Percentiles rank a stretch among this genome's conserved stretches.
Evolutionary conservation across 2,329 filamentous ascomycete genomes (phyloP).

Genomic region (Colletotrichum shisoi): DNA sequence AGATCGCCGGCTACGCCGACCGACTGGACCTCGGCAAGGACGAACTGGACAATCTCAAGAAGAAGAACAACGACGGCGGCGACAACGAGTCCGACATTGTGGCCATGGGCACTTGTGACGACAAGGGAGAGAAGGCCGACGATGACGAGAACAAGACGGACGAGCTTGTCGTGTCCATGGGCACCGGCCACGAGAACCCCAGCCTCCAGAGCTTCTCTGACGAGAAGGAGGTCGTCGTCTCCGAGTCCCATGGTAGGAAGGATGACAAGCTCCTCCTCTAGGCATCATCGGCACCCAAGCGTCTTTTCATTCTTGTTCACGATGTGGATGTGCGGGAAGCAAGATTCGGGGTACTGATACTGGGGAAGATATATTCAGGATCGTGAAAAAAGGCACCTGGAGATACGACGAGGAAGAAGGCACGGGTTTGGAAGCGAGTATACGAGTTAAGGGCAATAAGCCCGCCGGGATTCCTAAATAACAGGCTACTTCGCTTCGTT

Average conservation of each 20-base stretch:
- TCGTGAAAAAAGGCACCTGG: background rate
- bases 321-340: background rate
- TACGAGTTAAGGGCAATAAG: background rate
- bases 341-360: background rate
- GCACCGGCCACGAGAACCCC: background rate
- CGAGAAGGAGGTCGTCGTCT: background rate
- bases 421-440: background rate
- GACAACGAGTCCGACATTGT: background rate
- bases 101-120: background rate
- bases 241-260: background rate
- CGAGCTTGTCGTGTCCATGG: background rate
- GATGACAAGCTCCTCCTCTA: background rate
- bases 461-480: background rate
- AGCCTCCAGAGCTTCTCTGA: background rate
- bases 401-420: background rate
- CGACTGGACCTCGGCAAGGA: background rate
- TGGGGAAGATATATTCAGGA: background rate
- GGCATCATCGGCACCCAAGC: too few relatives aligned
- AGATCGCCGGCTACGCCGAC: background rate
- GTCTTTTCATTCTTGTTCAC: background rate
- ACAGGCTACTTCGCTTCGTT: background rate
- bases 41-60: background rate
- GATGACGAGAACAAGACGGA: background rate
- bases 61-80: too few relatives aligned
- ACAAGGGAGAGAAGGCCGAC: background rate